A percentile compares a stretch with the other conserved stretches of the same genome.
phyloP scores from a whole-genome alignment of 179 eudicot species.

The Spergularia azorica region DNA sequence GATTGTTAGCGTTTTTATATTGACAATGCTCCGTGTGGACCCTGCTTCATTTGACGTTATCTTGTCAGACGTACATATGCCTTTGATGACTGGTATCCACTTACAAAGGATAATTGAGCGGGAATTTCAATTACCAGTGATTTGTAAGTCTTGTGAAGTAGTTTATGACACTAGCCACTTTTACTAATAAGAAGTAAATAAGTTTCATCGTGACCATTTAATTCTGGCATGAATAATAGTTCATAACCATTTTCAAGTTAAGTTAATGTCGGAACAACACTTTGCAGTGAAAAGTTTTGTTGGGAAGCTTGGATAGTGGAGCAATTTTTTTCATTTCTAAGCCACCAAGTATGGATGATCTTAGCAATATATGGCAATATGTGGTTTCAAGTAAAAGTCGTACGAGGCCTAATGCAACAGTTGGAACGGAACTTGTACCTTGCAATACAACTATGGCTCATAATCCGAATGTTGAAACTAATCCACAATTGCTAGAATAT shows the following conservation, averaged over 20 bases:
- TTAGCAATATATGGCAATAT: constrained; percentile 49
- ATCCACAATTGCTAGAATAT: background rate
- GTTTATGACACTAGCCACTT: background rate
- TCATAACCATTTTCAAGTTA: background rate
- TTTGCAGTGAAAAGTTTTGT: constrained; percentile 25
- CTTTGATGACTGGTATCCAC: constrained; percentile 22
- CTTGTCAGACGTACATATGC: constrained; percentile 31
- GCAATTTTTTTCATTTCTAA: constrained; percentile 45
- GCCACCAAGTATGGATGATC: constrained; percentile 40
- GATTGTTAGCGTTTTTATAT: background rate
- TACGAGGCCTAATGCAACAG: background rate
- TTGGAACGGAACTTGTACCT: background rate
- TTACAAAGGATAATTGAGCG: constrained; percentile 19
- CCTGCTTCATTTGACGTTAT: constrained; percentile 22
- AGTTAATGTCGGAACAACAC: background rate
- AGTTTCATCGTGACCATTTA: background rate
- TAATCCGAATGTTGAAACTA: background rate
- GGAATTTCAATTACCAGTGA: constrained; percentile 26
- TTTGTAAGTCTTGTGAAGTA: constrained; percentile 24
- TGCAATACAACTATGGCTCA: background rate
- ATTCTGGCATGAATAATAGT: background rate
- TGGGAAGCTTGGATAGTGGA: constrained; percentile 35
- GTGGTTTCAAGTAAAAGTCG: constrained; percentile 20
- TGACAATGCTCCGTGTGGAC: constrained; percentile 14
- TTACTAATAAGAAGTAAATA: background rate